Base-by-base conservation (phyloP, 352 stramenopile genomes). In the Elongisporangium anandrum region DNA sequence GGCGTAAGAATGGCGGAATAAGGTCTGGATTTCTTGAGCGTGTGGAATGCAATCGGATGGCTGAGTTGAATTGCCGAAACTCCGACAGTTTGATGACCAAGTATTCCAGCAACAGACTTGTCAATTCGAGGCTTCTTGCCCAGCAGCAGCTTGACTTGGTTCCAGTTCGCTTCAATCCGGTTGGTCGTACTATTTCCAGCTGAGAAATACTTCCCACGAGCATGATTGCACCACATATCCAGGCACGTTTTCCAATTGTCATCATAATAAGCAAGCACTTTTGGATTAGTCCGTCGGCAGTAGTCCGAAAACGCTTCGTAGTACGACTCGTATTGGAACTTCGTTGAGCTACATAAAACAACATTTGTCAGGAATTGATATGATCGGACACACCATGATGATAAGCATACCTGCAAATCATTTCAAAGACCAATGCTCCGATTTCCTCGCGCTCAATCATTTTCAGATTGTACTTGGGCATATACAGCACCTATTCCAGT, bases 121-220 rank as follows among this genome's bases (percentile, higher is more conserved):
- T 64, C 63, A 5, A 68, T 66, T 19, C 52, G 39, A 2, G 57
- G 55, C 4, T 62, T 62, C 0, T 47, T 21, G 4, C 52, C 50
- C 0, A 66, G 16, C 6, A 67, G 50, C 0, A 62, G 17, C 51
- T 73, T 73, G 4, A 73, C 16, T 13, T 65, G 56, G 15, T 70
- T 66, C 39, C 56, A 67, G 17, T 70, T 73, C 9, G 47, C 47
- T 47, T 70, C 55, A 13, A 73, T 65, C 2, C 58, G 41, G 20
- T 69, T 72, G 6, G 58, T 66, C 0, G 61, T 69, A 1, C 47
- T 66, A 19, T 66, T 67, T 0, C 58, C 24, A 2, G 54, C 59
- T 2, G 59, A 56, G 45, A 73, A 69, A 26, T 34, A 69, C 12
- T 10, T 23, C 0, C 58, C 39, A 3, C 57, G 23, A 7, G 55